Evolutionary conservation across 495 filamentous ascomycete species (phyloP), one percentile per base, ranked within the genome.

Genomic region (Rhypophila decipiens): DNA sequence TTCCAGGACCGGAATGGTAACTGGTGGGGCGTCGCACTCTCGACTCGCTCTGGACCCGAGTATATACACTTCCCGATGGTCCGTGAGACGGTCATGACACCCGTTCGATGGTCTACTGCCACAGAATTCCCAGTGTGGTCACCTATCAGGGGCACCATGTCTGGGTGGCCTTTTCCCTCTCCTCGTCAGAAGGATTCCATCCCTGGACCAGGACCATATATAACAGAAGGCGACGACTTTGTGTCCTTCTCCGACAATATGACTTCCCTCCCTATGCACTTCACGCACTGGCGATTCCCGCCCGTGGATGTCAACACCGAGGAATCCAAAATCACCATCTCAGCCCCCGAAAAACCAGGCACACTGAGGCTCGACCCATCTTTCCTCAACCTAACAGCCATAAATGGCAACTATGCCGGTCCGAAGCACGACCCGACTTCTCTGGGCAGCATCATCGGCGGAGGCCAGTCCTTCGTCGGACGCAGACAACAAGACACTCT

Each of bases 1-100:
- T 69, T 77, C 55, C 67, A 79, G 42, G 79, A 83, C 51, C 47
- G 46, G 2, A 12, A 55, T 1, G 75, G 70, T 0, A 68, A 76
- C 47, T 85, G 79, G 65, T 72, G 68, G 68, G 65, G 57, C 2
- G 65, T 69, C 13, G 69, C 67, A 4, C 56, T 72, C 17, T 68
- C 73, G 3, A 76, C 71, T 1, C 67, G 80, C 34, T 70, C 69
- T 13, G 70, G 69, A 0, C 63, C 69, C 0, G 61, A 62, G 19
- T 73, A 67, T 24, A 37, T 68, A n/a, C 67, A 73, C 36, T 80
- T 73, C 45, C 76, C 77, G 20, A 80, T 84, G 78, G 79, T 77
- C 19, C 59, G 80, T 0, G 82, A 84, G 59, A 78, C 76, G 0
- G 62, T 80, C 19, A 62, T 85, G 42, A 68, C 70, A 2, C 66